Conservation (phyloP, 805 yeast genomes). For the Kodamaea restingae region DNA sequence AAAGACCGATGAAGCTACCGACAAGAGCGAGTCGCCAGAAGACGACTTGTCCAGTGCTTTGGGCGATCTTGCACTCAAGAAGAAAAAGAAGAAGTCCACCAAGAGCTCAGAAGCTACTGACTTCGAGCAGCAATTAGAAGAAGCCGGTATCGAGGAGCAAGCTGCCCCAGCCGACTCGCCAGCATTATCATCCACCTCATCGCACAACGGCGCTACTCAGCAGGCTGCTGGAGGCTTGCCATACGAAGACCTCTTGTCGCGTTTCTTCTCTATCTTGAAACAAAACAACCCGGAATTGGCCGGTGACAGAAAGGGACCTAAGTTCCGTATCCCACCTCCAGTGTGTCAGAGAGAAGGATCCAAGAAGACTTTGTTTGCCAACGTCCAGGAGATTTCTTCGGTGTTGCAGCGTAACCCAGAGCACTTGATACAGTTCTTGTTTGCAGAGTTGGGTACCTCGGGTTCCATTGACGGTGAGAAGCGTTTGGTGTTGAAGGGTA, state of each 20-base stretch:
- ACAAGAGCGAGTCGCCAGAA: slow-evolving; percentile 18
- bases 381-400: slow-evolving; percentile 90
- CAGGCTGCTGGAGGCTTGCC: slow-evolving; percentile 48
- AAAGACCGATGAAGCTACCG: slow-evolving; percentile 26
- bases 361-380: slow-evolving; percentile 93
- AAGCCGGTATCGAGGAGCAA: slow-evolving; percentile 74
- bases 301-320: slow-evolving; percentile 88
- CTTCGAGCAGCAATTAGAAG: slow-evolving; percentile 83
- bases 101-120: slow-evolving; percentile 61
- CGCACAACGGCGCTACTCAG: slow-evolving; percentile 11
- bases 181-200: slow-evolving; percentile 6
- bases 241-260: slow-evolving; percentile 70
- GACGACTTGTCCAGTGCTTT: slow-evolving; percentile 35
- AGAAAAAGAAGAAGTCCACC: slow-evolving; percentile 73
- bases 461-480: slow-evolving; percentile 98
- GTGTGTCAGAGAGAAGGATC: slow-evolving; percentile 94
- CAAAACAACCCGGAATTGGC: slow-evolving; percentile 97
- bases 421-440: slow-evolving; percentile 92
- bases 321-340: slow-evolving; percentile 97
- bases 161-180: slow-evolving; percentile 16
- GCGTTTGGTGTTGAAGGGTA: slow-evolving; percentile 95
- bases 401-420: slow-evolving; percentile 96
- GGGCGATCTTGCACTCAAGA: slow-evolving; percentile 48
- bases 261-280: slow-evolving; percentile 83
- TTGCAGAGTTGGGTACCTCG: slow-evolving; percentile 98